Base-by-base conservation (phyloP, 1,284 basidiomycete species). In the Austroboletus olivaceoglutinosus region DNA sequence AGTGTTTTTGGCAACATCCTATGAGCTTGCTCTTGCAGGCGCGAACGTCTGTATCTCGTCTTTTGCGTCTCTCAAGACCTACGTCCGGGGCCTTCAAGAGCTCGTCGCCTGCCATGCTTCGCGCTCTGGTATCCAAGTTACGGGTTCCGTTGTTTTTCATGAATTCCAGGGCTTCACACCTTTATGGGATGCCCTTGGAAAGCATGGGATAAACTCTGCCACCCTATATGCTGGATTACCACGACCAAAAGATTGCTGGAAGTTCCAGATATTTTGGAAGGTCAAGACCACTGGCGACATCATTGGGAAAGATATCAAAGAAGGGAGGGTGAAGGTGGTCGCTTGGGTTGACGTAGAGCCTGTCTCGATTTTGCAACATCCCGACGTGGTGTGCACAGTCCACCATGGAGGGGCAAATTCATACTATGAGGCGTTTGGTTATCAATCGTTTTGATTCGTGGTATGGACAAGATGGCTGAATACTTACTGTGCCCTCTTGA, bases 371-470 rank as follows among this genome's bases (percentile, higher is more conserved):
- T 39, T 60, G 9, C 56, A 58, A 31, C 56, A 55, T 42, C 41
- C 44, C 1, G 55, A 55, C 22, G n/a, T 58, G 37, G 30, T 55
- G 29, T 60, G 56, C 23, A 51, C 42, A 5, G 54, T 60, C 8
- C 57, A 54, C 11, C 54, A 57, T 11, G 59, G 57, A 21, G 54
- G 60, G 4, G 53, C 47, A 8, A 59, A 61, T 41, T 59, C 57
- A 7, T 59, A 50, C 34, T 57, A 25, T 1, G 60, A 62, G 5
- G 45, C 2, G 5, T 55, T 25, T 56, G 56, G 59, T 58, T 19
- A 43, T 45, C 16, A 19, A 38, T 47, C 10, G 12, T 38, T 33
- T 41, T 31, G 10, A 16, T 37, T 29, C n/a, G n/a, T 18, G 27
- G 11, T 10, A 9, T 27, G 4, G 11, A 27, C 10, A 29, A 12